phyloP scores from a whole-genome alignment of 768 basidiomycete genomes.

The Macrolepiota fuliginosa region DNA sequence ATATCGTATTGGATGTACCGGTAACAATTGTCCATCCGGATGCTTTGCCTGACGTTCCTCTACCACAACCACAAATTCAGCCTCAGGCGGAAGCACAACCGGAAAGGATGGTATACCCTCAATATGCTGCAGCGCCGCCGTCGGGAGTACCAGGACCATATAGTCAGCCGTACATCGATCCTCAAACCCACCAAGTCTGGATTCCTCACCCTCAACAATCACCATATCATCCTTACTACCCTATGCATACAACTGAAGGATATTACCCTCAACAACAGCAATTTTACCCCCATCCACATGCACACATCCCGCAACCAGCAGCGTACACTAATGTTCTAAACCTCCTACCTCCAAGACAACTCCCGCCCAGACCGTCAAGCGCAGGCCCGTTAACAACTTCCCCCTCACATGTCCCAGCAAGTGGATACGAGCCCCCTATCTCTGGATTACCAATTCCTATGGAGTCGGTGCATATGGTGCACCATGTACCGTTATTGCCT shows the following conservation, averaged over 20 bases:
- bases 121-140: neutral
- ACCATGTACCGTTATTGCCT: neutral
- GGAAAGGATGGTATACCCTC: constrained; percentile 5
- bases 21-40: constrained; percentile 62
- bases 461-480: neutral
- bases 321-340: neutral
- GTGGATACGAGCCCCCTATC: constrained; percentile 13
- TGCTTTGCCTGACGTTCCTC: constrained; percentile 41
- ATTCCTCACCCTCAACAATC: constrained; percentile 34
- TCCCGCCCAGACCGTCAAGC: constrained; percentile 46
- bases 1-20: constrained; percentile 63
- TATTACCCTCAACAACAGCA: neutral
- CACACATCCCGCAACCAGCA: neutral
- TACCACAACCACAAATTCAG: neutral
- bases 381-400: constrained; percentile 26
- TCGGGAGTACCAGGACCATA: constrained; percentile 13
- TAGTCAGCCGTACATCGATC: constrained; percentile 25
- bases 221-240: constrained; percentile 13
- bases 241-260: neutral
- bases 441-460: constrained; percentile 31
- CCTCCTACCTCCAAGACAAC: neutral
- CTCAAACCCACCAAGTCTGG: constrained; percentile 45
- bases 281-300: neutral
- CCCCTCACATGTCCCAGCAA: neutral
- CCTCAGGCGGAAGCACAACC: neutral